Base-by-base conservation (phyloP, 2,329 filamentous ascomycete genomes). In the Hymenoscyphus linearis region DNA sequence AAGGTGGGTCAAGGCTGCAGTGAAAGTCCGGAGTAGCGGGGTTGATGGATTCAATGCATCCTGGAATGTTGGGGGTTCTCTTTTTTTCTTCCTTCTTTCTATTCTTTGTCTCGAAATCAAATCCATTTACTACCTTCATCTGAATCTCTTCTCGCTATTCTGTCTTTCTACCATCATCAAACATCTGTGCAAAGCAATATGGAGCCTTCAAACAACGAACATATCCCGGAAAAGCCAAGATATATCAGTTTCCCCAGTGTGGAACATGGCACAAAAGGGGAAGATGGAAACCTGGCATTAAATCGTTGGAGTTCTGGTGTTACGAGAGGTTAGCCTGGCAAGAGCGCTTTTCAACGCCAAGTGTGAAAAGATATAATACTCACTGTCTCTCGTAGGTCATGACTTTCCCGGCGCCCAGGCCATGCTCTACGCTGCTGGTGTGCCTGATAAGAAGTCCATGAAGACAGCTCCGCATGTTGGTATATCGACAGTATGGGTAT, bases 341-440 rank as follows among this genome's bases (percentile, higher is more conserved):
- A 31, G 31, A 4, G 31, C 31, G 31, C 31, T 31, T 31, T 31
- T 31, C 18, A 9, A 3, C n/a, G 2, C 4, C 3, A 7, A 44
- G n/a, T 44, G 3, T 9, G 10, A 44, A 22, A 13, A 18, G 18
- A 47, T 47, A 47, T 7, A 10, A 25, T 25, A 25, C 40, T 47
- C 3, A 47, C 18, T 7, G 6, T 22, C n/a, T 1, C 44, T 34
- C 2, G 9, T 31, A 61, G 89, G 83, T 60, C 91, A 96, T 86
- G 91, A 96, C 75, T 96, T 90, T 70, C 93, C 93, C 0, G 93
- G 91, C 31, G 92, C 93, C 54, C 91, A 96, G 83, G 91, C 93
- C 50, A 97, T 97, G 93, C 83, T 98, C 25, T 98, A 96, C 76
- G 93, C 90, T 14, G 92, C 93, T 9, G 93, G 93, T 26, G 89